A percentile compares a stretch with the other conserved stretches of the same genome.
phyloP scores from a whole-genome alignment of 148 eudicot genomes.

The Vaccinium vitisidaea region DNA sequence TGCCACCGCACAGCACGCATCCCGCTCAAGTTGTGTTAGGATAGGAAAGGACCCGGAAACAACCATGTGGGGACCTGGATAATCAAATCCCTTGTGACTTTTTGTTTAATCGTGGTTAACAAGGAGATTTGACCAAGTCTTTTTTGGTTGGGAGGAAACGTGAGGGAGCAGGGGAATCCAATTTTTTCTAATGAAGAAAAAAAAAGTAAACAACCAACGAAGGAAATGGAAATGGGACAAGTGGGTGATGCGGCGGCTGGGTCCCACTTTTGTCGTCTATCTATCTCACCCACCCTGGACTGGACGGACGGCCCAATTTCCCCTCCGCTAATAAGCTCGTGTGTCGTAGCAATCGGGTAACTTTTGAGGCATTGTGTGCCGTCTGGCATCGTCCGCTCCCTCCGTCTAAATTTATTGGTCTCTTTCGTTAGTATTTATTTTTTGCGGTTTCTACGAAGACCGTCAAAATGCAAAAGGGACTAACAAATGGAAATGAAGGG shows the following conservation, averaged over 20 bases:
- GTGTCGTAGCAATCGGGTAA: no score
- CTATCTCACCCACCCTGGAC: neutral
- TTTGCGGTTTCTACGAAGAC: no score
- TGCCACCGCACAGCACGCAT: no score
- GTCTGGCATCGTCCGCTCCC: no score
- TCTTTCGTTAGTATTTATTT: no score
- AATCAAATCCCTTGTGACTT: neutral
- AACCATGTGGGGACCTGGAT: no score
- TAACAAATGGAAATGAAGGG: no score
- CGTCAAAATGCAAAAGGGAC: no score
- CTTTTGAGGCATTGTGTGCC: no score
- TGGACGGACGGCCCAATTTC: neutral
- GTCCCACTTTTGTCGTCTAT: slow-evolving; percentile 2
- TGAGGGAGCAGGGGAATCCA: neutral
- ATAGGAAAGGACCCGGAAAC: no score
- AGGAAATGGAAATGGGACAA: slow-evolving; percentile 5
- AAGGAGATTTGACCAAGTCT: neutral
- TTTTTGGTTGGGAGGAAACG: neutral
- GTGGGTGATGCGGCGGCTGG: slow-evolving; percentile 6
- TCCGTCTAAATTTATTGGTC: no score
- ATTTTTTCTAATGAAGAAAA: neutral
- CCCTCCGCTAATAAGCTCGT: neutral
- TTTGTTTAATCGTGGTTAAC: neutral
- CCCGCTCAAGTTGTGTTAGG: no score
- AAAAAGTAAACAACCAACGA: neutral